Percentiles rank a stretch among this genome's conserved stretches.
Conservation (phyloP, 169 alveolate genomes). For the Plasmodium inui region DNA sequence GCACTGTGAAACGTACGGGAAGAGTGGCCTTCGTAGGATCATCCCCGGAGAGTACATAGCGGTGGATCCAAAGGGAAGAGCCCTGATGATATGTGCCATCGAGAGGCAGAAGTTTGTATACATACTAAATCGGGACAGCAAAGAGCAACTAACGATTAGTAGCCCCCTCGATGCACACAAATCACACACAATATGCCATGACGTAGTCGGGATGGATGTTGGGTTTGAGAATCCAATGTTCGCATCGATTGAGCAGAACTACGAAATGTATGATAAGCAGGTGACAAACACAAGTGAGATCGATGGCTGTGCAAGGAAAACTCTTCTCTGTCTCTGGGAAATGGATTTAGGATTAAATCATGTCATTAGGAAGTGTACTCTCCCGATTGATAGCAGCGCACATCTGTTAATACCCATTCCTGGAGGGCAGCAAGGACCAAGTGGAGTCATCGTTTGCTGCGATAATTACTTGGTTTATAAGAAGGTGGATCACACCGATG, state of each 20-base stretch:
- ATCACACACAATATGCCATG: constrained; percentile 94
- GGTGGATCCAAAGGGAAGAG: constrained; percentile 99
- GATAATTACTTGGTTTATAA: constrained; percentile 95
- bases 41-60: constrained; percentile 99
- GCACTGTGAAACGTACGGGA: constrained; percentile 98
- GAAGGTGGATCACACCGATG: constrained; percentile 94
- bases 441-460: constrained; percentile 98
- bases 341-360: constrained; percentile 99
- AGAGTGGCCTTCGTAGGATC: constrained; percentile 95
- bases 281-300: constrained; percentile 79
- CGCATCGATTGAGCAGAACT: constrained; percentile 96
- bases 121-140: constrained; percentile 95
- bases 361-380: constrained; percentile 94
- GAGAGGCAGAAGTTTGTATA: constrained; percentile 99
- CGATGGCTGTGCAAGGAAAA: constrained; percentile 76
- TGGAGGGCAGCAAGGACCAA: constrained; percentile 97
- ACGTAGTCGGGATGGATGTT: constrained; percentile 95
- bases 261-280: constrained; percentile 91
- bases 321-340: constrained; percentile 95
- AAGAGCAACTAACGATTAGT: constrained; percentile 94
- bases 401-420: constrained; percentile 95
- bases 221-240: constrained; percentile 97
- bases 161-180: constrained; percentile 98
- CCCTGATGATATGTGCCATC: constrained; percentile 98
- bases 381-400: constrained; percentile 89